A percentile compares a stretch with the other conserved stretches of the same genome.
Evolutionary conservation across 2,329 filamentous ascomycete species (phyloP).

Genomic region (Lasiodiplodia theobromae): DNA sequence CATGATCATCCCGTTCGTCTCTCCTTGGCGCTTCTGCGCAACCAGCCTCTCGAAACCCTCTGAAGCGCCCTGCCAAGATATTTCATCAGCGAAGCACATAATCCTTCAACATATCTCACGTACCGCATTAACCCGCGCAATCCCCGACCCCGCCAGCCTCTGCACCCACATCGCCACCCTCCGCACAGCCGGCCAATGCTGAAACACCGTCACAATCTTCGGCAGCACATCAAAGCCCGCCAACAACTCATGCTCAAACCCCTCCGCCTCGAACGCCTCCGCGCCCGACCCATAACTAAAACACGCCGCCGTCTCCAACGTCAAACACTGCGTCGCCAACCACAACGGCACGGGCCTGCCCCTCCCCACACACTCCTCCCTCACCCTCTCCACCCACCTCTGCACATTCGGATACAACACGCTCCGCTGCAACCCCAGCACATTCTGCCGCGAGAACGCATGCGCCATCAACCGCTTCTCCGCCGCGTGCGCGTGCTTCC

Average conservation of each 20-base stretch:
- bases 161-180: too few species aligned
- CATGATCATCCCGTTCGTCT: too few species aligned
- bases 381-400: not conserved
- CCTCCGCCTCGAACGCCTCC: not conserved
- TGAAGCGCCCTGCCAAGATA: too few species aligned
- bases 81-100: too few species aligned
- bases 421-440: not conserved
- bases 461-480: not conserved
- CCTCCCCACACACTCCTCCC: not conserved
- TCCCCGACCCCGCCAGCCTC: too few species aligned
- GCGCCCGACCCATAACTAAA: not conserved
- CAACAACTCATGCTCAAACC: not conserved
- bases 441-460: not conserved
- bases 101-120: too few species aligned
- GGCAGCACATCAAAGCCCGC: not conserved
- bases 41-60: too few species aligned
- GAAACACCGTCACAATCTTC: not conserved
- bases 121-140: too few species aligned
- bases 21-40: too few species aligned
- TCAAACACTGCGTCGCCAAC: not conserved
- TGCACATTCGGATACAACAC: not conserved
- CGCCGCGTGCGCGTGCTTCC: not conserved
- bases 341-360: not conserved
- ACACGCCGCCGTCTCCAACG: not conserved
- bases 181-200: too few species aligned